Base-by-base conservation (phyloP, 129 eudicot species). In the Dittrichia graveolens region DNA sequence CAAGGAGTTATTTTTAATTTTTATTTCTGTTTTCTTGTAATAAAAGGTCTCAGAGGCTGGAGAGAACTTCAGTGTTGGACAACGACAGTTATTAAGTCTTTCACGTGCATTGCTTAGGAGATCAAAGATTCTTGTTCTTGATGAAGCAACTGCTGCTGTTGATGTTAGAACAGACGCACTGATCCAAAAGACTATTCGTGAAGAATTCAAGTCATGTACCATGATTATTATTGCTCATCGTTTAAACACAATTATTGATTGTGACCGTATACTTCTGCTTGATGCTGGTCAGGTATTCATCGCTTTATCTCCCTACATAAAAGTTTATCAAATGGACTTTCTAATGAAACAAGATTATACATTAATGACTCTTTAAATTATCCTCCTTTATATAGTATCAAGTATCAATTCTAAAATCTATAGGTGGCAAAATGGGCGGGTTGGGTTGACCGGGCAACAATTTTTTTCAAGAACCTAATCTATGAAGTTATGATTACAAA, bases 101-200 rank as follows among this genome's bases (percentile, higher is more conserved):
- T 82, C 99, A 12, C 91, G 97, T 61, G 97, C 99, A 37, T 76
- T 95, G 68, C 96, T 95, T 47, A 79, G 97, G 40, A 85, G 99
- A 77, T 90, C 99, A 66, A 95, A 95, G 82, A 90, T 95, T 72
- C 91, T 95, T 52, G 99, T 95, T 72, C 97, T 95, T 42, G 99
- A 95, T 83, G 99, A 95, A 95, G 99, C 99, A 57, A 95, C 99
- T 16, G 99, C 99, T 34, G 97, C 99, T 14, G 99, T 95, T 77
- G 99, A 95, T 83, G 94, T 95, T 38, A 85, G 96, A 74, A 95
- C 99, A 53, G 97, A 95, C 82, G 96, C 97, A 62, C 96, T 95
- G 75, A 88, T 95, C 41, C 99, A 95, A 85, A 90, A 91, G 74
- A 95, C 99, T 24, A 95, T 95, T 15, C 82, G 97, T 18, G 99